Conservation (phyloP, 179 eudicot species). For the Patellifolia procumbens region DNA sequence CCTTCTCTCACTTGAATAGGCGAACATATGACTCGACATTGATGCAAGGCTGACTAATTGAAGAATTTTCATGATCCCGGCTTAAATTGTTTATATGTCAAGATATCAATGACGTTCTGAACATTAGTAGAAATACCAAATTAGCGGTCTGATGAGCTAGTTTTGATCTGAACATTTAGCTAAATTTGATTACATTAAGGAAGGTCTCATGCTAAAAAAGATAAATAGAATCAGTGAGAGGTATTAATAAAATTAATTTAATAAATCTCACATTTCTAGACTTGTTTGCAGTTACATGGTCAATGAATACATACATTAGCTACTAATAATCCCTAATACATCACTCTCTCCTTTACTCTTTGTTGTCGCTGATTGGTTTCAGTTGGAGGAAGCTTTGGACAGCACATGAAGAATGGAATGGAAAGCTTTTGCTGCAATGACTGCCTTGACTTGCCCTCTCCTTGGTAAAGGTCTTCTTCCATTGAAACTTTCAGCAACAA, state of each 20-base stretch:
- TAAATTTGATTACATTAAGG: neutral
- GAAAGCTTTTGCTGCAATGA: constrained; percentile 32
- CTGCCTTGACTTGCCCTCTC: constrained; percentile 29
- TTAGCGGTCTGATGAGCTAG: neutral
- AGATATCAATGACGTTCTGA: neutral
- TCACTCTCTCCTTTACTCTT: neutral
- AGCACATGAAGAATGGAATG: constrained; percentile 23
- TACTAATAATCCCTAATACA: neutral
- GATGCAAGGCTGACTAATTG: neutral
- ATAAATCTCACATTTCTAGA: neutral
- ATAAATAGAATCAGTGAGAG: neutral
- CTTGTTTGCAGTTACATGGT: constrained; percentile 3
- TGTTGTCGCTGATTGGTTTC: neutral
- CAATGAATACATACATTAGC: neutral
- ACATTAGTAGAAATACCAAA: neutral
- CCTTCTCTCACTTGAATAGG: neutral
- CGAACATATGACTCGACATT: no score
- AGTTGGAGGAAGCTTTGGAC: constrained; percentile 19
- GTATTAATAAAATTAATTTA: neutral
- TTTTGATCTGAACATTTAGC: neutral
- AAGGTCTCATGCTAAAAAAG: neutral
- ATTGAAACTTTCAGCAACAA: neutral
- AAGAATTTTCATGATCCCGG: neutral
- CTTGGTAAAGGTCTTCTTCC: constrained; percentile 23
- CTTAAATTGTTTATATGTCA: neutral